These are phyloP conservation scores for Fragaria vesca DNA, from an alignment of 306 rosid species.

Conservation along the genomic window DNA sequence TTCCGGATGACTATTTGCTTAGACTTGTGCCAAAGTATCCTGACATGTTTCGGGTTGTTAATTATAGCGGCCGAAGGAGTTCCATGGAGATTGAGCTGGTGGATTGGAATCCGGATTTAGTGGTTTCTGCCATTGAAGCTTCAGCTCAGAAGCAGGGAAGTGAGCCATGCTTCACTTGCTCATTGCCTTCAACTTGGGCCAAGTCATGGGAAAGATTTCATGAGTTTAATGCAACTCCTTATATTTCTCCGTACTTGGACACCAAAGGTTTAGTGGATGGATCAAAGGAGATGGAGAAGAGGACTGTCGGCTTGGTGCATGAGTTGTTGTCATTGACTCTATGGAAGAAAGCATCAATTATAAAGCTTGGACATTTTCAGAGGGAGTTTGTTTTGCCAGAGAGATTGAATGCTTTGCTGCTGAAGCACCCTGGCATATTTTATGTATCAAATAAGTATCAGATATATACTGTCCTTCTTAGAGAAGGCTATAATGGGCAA, in stretches of 20 bases:
- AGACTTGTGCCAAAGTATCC: slow-evolving; percentile 52
- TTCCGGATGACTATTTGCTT: slow-evolving; percentile 73
- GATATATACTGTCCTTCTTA: slow-evolving; percentile 69
- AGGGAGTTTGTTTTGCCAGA: slow-evolving; percentile 71
- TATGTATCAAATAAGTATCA: slow-evolving; percentile 80
- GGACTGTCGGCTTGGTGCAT: slow-evolving; percentile 70
- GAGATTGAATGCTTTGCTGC: slow-evolving; percentile 62
- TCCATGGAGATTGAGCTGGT: slow-evolving; percentile 76
- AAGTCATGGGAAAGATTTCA: slow-evolving; percentile 70
- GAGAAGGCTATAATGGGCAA: slow-evolving; percentile 70
- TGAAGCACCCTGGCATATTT: slow-evolving; percentile 77
- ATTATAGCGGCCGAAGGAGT: slow-evolving; percentile 52
- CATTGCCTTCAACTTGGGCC: slow-evolving; percentile 71
- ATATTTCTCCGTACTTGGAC: slow-evolving; percentile 68
- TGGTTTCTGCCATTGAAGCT: slow-evolving; percentile 57
- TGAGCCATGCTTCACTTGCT: slow-evolving; percentile 54
- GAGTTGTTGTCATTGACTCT: slow-evolving; percentile 76
- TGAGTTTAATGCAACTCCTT: slow-evolving; percentile 58
- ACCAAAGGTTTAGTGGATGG: slow-evolving; percentile 42
- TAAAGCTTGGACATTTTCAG: slow-evolving; percentile 72
- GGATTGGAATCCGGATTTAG: slow-evolving; percentile 68
- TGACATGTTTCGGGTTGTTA: slow-evolving; percentile 59
- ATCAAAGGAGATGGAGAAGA: slow-evolving; percentile 76
- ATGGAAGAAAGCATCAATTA: slow-evolving; percentile 79
- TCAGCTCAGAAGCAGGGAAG: slow-evolving; percentile 37